phyloP scores from a whole-genome alignment of 1,284 basidiomycete genomes.

The Chiua sp. region DNA sequence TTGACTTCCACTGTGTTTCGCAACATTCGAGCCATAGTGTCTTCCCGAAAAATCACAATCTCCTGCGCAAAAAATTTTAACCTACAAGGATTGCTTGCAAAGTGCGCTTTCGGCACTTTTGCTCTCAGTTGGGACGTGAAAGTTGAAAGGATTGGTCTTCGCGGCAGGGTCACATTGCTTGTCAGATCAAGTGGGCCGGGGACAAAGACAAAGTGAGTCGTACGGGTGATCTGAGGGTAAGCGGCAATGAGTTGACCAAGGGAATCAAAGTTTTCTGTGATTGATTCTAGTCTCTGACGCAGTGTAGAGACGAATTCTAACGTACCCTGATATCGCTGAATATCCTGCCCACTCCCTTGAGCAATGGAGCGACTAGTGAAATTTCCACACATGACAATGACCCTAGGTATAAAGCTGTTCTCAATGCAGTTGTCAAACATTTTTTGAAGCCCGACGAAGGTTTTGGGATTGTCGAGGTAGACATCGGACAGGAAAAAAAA shows the following conservation, averaged over 20 bases:
- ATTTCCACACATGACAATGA: slow-evolving; percentile 95
- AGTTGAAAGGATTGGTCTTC: slow-evolving; percentile 77
- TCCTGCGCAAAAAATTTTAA: slow-evolving; percentile 97
- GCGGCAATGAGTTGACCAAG: slow-evolving; percentile 85
- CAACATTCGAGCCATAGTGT: slow-evolving; percentile 94
- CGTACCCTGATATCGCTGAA: slow-evolving; percentile 85
- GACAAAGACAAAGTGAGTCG: slow-evolving; percentile 92
- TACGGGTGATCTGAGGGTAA: slow-evolving; percentile 78
- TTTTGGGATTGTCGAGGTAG: slow-evolving; percentile 91
- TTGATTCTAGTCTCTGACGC: slow-evolving; percentile 7
- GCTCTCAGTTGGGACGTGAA: slow-evolving; percentile 73
- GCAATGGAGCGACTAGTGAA: slow-evolving; percentile 86
- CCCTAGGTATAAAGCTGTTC: slow-evolving; percentile 82
- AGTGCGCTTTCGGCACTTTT: slow-evolving; percentile 79
- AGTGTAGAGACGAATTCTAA: slow-evolving; percentile 1
- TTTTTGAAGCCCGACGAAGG: slow-evolving; percentile 78
- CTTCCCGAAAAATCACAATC: slow-evolving; percentile 93
- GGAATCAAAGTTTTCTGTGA: slow-evolving; percentile 81
- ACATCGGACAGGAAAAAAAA: slow-evolving; percentile 97
- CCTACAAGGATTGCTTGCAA: slow-evolving; percentile 93
- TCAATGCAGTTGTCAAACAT: slow-evolving; percentile 95
- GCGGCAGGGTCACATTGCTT: slow-evolving; percentile 77
- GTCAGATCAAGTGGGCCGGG: slow-evolving; percentile 94
- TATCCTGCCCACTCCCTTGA: slow-evolving; percentile 78
- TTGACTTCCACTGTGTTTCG: slow-evolving; percentile 91